These are phyloP conservation scores for Barnettozyma botsteinii DNA, from an alignment of 805 yeast genomes.

Conservation along the genomic window DNA sequence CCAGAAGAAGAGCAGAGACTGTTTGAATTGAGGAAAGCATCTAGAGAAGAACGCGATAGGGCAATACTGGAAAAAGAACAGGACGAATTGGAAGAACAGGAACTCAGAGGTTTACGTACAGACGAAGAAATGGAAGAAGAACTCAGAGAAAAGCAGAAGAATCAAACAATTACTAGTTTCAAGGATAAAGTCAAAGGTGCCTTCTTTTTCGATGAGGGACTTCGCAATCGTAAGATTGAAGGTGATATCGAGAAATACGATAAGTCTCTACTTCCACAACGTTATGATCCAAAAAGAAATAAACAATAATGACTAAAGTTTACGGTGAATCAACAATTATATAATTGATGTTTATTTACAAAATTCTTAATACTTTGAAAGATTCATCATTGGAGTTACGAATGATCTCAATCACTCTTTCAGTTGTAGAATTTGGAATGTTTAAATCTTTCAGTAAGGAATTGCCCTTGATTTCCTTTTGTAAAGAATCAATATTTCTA, in stretches of 20 bases:
- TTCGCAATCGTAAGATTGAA: constrained; percentile 4
- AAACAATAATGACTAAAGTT: neutral
- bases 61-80: constrained; percentile 18
- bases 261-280: constrained; percentile 12
- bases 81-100: constrained; percentile 23
- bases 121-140: constrained; percentile 21
- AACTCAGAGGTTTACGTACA: constrained; percentile 19
- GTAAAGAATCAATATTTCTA: neutral
- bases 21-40: constrained; percentile 51
- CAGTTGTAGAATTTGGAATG: constrained; percentile 6
- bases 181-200: constrained; percentile 14
- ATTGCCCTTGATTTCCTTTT: constrained; percentile 1
- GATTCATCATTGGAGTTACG: constrained; percentile 17
- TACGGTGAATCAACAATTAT: no score
- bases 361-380: constrained; percentile 17
- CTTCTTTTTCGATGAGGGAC: constrained; percentile 17
- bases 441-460: constrained; percentile 11
- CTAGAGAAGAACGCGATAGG: constrained; percentile 31
- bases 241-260: constrained; percentile 15
- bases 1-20: constrained; percentile 50
- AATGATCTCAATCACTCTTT: constrained; percentile 17
- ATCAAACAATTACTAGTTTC: neutral
- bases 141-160: constrained; percentile 12
- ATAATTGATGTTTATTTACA: constrained; percentile 14
- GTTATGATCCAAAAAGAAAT: constrained; percentile 5